Percentiles rank a stretch among this genome's conserved stretches.
These are phyloP conservation scores for Pseudogymnoascus sp. DNA, from an alignment of 2,329 filamentous ascomycete genomes.

Conservation along the genomic window DNA sequence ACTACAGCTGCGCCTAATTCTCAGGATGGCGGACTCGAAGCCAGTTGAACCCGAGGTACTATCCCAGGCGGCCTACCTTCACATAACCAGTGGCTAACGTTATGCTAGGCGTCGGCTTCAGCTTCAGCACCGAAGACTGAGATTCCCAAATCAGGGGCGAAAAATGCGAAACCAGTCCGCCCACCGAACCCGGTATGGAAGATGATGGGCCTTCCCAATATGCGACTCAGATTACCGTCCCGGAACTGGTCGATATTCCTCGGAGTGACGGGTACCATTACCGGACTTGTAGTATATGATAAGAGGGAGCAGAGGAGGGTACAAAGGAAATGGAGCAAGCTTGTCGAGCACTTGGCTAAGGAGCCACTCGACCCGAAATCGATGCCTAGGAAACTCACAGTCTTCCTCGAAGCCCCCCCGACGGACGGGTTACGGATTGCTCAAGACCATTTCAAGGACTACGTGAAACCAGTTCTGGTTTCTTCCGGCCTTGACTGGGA, in stretches of 20 bases:
- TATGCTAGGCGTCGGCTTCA: conserved; percentile 25
- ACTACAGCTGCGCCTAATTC: background rate
- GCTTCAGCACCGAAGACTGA: conserved; percentile 31
- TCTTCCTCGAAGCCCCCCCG: conserved; percentile 80
- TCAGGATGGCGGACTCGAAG: conserved; percentile 14
- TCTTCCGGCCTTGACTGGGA: conserved; percentile 92
- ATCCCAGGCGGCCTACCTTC: background rate
- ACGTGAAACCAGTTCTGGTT: conserved; percentile 86
- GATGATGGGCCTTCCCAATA: conserved; percentile 77
- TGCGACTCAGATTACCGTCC: conserved; percentile 78
- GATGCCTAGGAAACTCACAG: conserved; percentile 74
- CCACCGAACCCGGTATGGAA: conserved; percentile 63
- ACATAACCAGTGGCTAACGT: conserved; percentile 4
- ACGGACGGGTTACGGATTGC: conserved; percentile 75
- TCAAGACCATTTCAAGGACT: conserved; percentile 94
- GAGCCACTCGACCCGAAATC: conserved; percentile 65
- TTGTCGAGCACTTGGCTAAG: conserved; percentile 75
- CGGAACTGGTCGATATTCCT: conserved; percentile 98
- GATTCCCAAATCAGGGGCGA: conserved; percentile 26
- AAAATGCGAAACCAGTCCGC: conserved; percentile 37
- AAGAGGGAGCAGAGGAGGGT: conserved; percentile 79
- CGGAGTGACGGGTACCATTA: conserved; percentile 67
- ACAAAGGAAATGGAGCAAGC: conserved; percentile 77
- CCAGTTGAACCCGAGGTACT: conserved; percentile 21
- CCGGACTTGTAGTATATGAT: conserved; percentile 81